Percentiles rank a stretch among this genome's conserved stretches.
Evolutionary conservation across 176 grass and related monocot genomes (phyloP).

Genomic region (Hyparrhenia diplandra): DNA sequence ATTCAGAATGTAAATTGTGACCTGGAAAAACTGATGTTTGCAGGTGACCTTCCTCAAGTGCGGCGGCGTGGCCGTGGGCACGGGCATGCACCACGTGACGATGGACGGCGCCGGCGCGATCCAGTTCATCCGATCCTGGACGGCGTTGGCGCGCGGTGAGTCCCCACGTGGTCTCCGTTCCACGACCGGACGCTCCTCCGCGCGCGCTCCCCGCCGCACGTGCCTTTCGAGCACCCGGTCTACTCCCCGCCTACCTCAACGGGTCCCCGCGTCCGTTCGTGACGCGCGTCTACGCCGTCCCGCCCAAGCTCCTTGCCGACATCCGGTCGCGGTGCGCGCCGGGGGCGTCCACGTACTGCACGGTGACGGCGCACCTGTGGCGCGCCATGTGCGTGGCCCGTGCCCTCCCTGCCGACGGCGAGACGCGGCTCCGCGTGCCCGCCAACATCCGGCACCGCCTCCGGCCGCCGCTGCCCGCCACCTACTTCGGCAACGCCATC

Average conservation of each 20-base stretch:
- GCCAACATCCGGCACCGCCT: slow-evolving; percentile 59
- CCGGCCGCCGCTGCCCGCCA: slow-evolving; percentile 35
- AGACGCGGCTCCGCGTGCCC: slow-evolving; percentile 55
- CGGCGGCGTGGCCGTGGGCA: slow-evolving; percentile 62
- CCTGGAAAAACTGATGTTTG: background rate
- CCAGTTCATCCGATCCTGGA: slow-evolving; percentile 65
- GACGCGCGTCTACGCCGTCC: slow-evolving; percentile 48
- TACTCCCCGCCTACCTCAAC: slow-evolving; percentile 50
- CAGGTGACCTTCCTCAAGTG: slow-evolving; percentile 80
- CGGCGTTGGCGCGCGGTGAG: slow-evolving; percentile 44
- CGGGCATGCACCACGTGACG: slow-evolving; percentile 64
- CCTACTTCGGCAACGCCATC: slow-evolving; percentile 71
- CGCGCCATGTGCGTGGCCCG: slow-evolving; percentile 67
- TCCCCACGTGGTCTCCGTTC: slow-evolving; percentile 7
- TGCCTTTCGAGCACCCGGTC: slow-evolving; percentile 60
- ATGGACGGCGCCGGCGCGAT: slow-evolving; percentile 54
- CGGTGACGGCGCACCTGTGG: slow-evolving; percentile 70
- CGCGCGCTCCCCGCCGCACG: slow-evolving; percentile 48
- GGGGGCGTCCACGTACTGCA: slow-evolving; percentile 64
- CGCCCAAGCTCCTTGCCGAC: slow-evolving; percentile 39
- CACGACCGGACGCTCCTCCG: slow-evolving; percentile 69
- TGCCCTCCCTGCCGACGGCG: slow-evolving; percentile 12
- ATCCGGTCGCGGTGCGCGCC: slow-evolving; percentile 32
- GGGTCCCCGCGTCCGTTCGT: slow-evolving; percentile 37
- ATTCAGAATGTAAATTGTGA: background rate